Percentiles rank a stretch among this genome's conserved stretches.
These are phyloP conservation scores for Verticillium longisporum DNA, from an alignment of 2,329 filamentous ascomycete genomes.

Conservation along the genomic window DNA sequence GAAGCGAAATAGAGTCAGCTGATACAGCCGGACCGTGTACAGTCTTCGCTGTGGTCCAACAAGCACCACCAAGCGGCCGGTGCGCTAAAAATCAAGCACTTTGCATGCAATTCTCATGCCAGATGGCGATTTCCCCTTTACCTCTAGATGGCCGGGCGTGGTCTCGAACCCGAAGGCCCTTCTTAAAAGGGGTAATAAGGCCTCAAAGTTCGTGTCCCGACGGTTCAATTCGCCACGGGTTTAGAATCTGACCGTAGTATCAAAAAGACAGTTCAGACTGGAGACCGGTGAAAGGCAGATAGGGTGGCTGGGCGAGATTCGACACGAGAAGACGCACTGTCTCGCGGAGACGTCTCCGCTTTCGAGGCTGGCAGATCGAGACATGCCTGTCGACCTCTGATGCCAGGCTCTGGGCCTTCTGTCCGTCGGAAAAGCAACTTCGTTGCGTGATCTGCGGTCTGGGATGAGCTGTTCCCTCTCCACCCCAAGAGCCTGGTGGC, in stretches of 20 bases:
- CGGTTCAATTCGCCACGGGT: not conserved
- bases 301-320: not conserved
- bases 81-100: not conserved
- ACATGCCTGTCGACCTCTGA: not conserved
- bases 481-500: not conserved
- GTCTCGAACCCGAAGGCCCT: not conserved
- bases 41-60: not conserved
- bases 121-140: not conserved
- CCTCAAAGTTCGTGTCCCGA: not conserved
- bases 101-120: not conserved
- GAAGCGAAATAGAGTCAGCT: not conserved
- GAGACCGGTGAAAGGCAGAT: not conserved
- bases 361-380: not conserved
- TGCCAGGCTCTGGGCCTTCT: not conserved
- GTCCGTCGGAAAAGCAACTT: not conserved
- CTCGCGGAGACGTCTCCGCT: not conserved
- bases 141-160: not conserved
- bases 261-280: not conserved
- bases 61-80: not conserved
- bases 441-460: not conserved
- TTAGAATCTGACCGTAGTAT: not conserved
- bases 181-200: not conserved
- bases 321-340: not conserved
- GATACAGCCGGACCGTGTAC: not conserved
- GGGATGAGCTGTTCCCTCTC: constrained; percentile 1